A percentile compares a stretch with the other conserved stretches of the same genome.
Conservation (phyloP, 1,139 yeast genomes). For the Candida sp. region DNA sequence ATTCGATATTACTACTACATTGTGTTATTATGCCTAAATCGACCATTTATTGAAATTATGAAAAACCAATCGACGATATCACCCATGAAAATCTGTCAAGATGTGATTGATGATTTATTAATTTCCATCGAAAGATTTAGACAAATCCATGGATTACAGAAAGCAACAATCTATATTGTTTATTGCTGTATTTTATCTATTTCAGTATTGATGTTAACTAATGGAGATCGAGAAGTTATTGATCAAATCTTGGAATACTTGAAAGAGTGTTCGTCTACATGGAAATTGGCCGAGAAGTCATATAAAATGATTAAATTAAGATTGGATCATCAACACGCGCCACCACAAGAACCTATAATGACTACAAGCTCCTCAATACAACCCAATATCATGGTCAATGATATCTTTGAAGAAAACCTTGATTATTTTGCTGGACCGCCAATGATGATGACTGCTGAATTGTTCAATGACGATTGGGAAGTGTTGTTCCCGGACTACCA, state of each 20-base stretch:
- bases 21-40: constrained; percentile 48
- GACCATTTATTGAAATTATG: constrained; percentile 43
- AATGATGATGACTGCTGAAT: constrained; percentile 45
- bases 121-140: constrained; percentile 30
- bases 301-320: constrained; percentile 32
- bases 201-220: constrained; percentile 36
- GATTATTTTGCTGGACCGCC: constrained; percentile 49
- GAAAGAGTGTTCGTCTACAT: constrained; percentile 34
- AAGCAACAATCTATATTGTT: constrained; percentile 41
- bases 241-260: constrained; percentile 29
- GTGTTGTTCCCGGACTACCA: constrained; percentile 38
- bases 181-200: constrained; percentile 42
- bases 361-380: constrained; percentile 2
- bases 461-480: constrained; percentile 46
- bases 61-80: constrained; percentile 14
- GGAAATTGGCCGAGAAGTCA: constrained; percentile 45
- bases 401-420: constrained; percentile 16
- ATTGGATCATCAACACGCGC: constrained; percentile 8
- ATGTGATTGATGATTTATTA: constrained; percentile 37
- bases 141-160: constrained; percentile 33
- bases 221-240: constrained; percentile 13
- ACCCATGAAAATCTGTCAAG: constrained; percentile 28
- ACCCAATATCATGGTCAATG: background rate
- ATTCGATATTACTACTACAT: constrained; percentile 56
- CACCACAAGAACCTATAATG: background rate